Conservation (phyloP, 345 rosid genomes). For the Orychophragmus violaceus region DNA sequence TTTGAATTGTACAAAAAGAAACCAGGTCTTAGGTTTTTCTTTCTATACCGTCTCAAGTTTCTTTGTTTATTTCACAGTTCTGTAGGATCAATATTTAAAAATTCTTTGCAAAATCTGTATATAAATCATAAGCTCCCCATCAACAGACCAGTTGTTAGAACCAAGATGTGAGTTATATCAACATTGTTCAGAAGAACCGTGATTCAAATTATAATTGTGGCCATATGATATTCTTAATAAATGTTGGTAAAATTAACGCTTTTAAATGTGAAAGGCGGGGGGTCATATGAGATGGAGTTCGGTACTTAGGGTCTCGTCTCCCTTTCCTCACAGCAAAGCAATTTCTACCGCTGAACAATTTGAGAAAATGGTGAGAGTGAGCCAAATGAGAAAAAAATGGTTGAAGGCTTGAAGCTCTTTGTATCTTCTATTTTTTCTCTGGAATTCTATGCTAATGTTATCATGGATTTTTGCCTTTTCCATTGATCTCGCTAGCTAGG, state of each 20-base stretch:
- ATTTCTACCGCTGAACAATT: background rate
- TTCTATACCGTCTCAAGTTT: background rate
- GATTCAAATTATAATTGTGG: background rate
- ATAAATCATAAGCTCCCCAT: background rate
- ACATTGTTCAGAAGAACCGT: background rate
- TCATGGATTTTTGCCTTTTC: background rate
- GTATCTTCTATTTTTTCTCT: background rate
- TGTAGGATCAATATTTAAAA: background rate
- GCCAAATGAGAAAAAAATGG: background rate
- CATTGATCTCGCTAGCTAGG: background rate
- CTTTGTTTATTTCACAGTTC: background rate
- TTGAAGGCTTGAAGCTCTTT: background rate
- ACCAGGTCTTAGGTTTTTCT: constrained; percentile 6
- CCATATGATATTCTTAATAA: background rate
- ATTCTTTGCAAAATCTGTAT: background rate
- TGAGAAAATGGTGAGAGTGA: background rate
- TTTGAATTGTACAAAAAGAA: constrained; percentile 9
- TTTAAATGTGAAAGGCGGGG: background rate
- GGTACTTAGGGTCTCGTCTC: background rate
- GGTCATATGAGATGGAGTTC: background rate
- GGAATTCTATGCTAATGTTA: background rate
- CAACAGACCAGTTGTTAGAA: background rate
- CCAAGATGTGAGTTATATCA: background rate
- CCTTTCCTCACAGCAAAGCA: background rate
- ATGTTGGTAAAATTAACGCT: background rate